Evolutionary conservation across 768 basidiomycete genomes (phyloP), one percentile per base, ranked within the genome.

Genomic region (Termitomyces sp.): DNA sequence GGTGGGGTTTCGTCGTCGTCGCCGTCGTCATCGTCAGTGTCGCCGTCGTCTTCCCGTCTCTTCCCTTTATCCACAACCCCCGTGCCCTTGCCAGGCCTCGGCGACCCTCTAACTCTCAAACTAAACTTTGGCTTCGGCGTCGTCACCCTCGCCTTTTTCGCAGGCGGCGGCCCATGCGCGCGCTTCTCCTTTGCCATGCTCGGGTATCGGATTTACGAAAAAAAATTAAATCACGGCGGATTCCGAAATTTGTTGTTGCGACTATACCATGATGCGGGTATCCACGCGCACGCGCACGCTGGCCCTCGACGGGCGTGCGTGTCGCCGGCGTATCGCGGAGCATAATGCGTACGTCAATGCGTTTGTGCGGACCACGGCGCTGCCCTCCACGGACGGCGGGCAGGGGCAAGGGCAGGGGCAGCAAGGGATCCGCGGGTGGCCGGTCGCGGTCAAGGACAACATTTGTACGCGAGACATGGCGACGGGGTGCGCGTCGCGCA

Each of bases 361-460:
- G 22, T 76, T 89, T 56, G 79, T 85, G 45, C 64, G 63, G 44
- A 69, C 69, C 36, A 62, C 73, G 3, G 26, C 33, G 40, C n/a
- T 6, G 28, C 46, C 42, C 66, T 26, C 45, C 48, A 4, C 20
- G 48, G 30, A 30, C 30, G 3, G 30, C 6, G 61, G 13, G 33
- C 20, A 6, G 3, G 22, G 30, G 14, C 4, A 33, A 12, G 35
- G 58, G 14, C 35, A 46, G 36, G 54, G 6, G 42, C 6, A 6
- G 3, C n/a, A n/a, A n/a, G 60, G 75, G 3, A 68, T 86, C 20
- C 59, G 64, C 18, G 78, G 72, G n/a, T 64, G 81, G 51, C 70
- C 78, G 3, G 71, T 96, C 4, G 92, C 85, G 0, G 71, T 96
- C 51, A 97, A 98, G 71, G 93, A 95, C 63, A 93, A 92, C 65